phyloP scores from a whole-genome alignment of 177 flowering plant genomes.

The Viscum album region DNA sequence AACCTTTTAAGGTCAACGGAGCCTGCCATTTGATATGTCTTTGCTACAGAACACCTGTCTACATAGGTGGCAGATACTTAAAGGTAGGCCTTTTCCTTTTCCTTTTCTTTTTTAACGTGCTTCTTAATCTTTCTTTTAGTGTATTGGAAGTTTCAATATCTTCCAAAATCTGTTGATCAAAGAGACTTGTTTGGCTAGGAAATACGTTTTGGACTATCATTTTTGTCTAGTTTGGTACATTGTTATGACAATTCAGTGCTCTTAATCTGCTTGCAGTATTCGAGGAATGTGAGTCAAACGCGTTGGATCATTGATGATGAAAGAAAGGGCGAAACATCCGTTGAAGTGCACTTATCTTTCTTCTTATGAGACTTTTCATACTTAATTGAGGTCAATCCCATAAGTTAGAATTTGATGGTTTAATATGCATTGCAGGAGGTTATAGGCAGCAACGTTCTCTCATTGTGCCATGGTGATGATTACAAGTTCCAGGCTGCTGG shows the following conservation, averaged over 20 bases:
- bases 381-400: conserved; percentile 1
- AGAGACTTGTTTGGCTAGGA: background rate
- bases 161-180: background rate
- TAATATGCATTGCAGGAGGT: conserved; percentile 48
- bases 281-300: conserved; percentile 93
- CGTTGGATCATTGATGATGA: conserved; percentile 96
- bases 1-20: conserved; percentile 34
- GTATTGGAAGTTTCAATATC: no score
- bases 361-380: background rate
- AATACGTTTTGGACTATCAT: background rate
- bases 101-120: no score
- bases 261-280: conserved; percentile 51
- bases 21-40: conserved; percentile 42
- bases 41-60: conserved; percentile 53
- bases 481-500: conserved; percentile 99
- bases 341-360: conserved; percentile 47
- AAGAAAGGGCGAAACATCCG: conserved; percentile 96
- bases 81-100: no score
- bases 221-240: background rate
- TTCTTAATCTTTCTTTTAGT: no score
- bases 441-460: conserved; percentile 55
- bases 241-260: background rate
- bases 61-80: conserved; percentile 80
- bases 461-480: conserved; percentile 52
- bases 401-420: conserved; percentile 11